Evolutionary conservation across 1,284 basidiomycete genomes (phyloP).

Genomic region (Pseudozyma tsukubaensis): DNA sequence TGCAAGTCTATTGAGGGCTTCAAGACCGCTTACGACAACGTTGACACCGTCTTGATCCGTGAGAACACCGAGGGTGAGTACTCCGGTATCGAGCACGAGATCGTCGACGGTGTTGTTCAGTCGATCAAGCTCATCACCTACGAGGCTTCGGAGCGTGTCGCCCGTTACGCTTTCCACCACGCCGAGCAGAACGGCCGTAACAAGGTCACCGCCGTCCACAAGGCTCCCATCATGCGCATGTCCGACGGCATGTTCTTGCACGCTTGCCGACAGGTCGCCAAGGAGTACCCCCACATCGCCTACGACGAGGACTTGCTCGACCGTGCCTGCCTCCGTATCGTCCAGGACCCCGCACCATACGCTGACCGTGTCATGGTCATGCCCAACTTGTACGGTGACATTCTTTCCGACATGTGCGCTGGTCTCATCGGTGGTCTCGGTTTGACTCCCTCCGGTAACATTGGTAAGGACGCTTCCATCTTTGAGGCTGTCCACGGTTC

Average conservation of each 20-base stretch:
- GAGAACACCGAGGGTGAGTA: slow-evolving; percentile 99
- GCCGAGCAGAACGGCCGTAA: slow-evolving; percentile 87
- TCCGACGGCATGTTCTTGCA: slow-evolving; percentile 99
- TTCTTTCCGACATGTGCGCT: slow-evolving; percentile 98
- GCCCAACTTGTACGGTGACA: slow-evolving; percentile 98
- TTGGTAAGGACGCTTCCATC: slow-evolving; percentile 97
- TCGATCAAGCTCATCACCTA: slow-evolving; percentile 99
- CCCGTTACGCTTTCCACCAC: slow-evolving; percentile 98
- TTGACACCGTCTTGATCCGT: slow-evolving; percentile 97
- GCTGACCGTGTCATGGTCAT: slow-evolving; percentile 99
- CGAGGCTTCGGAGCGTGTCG: slow-evolving; percentile 98
- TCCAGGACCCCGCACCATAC: slow-evolving; percentile 90
- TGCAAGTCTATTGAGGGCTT: slow-evolving; percentile 95
- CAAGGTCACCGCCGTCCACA: slow-evolving; percentile 98
- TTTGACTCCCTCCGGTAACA: slow-evolving; percentile 97
- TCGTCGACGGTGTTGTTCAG: slow-evolving; percentile 97
- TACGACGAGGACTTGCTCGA: slow-evolving; percentile 99
- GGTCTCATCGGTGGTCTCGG: slow-evolving; percentile 98
- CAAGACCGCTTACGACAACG: slow-evolving; percentile 98
- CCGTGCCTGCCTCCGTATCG: slow-evolving; percentile 86
- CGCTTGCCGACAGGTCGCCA: slow-evolving; percentile 94
- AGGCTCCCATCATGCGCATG: slow-evolving; percentile 99
- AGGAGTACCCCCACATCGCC: slow-evolving; percentile 89
- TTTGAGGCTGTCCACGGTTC: slow-evolving; percentile 97
- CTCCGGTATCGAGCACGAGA: slow-evolving; percentile 98